Evolutionary conservation across 345 rosid genomes (phyloP).

Genomic region (Tarenaya hassleriana): DNA sequence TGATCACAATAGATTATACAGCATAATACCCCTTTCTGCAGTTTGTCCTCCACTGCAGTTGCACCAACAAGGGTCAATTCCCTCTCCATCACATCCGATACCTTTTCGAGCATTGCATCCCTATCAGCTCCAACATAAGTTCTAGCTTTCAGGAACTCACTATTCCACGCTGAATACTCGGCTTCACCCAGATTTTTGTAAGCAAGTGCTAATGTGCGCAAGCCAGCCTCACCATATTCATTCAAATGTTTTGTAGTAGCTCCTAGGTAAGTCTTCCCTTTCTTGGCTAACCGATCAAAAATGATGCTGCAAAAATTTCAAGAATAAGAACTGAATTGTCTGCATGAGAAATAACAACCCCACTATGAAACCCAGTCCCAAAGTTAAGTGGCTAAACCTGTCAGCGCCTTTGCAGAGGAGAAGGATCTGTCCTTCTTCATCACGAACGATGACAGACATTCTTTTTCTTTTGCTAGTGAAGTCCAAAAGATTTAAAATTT

Average conservation of each 20-base stretch:
- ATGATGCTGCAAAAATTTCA: slow-evolving; percentile 44
- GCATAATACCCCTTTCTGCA: slow-evolving; percentile 79
- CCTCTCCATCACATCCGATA: slow-evolving; percentile 63
- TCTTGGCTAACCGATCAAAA: slow-evolving; percentile 55
- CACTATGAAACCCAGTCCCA: slow-evolving; percentile 5
- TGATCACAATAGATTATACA: slow-evolving; percentile 1
- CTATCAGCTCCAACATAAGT: slow-evolving; percentile 62
- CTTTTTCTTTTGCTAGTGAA: slow-evolving; percentile 70
- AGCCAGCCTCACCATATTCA: slow-evolving; percentile 62
- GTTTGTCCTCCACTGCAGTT: slow-evolving; percentile 72
- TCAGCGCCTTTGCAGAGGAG: slow-evolving; percentile 88
- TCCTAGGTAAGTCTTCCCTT: slow-evolving; percentile 45
- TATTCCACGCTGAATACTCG: slow-evolving; percentile 53
- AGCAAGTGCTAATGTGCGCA: slow-evolving; percentile 73
- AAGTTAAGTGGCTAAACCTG: slow-evolving; percentile 39
- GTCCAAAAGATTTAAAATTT: slow-evolving; percentile 58
- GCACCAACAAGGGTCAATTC: slow-evolving; percentile 64
- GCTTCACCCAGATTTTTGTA: slow-evolving; percentile 38
- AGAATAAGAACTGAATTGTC: neutral
- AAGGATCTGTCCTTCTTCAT: slow-evolving; percentile 58
- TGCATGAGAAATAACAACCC: neutral
- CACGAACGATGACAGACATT: slow-evolving; percentile 68
- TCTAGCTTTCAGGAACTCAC: slow-evolving; percentile 46
- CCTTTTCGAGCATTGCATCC: slow-evolving; percentile 57
- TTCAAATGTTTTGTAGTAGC: slow-evolving; percentile 47